Evolutionary conservation across 345 rosid species (phyloP), one percentile per base, ranked within the genome.

Genomic region (Eutrema heterophyllum): DNA sequence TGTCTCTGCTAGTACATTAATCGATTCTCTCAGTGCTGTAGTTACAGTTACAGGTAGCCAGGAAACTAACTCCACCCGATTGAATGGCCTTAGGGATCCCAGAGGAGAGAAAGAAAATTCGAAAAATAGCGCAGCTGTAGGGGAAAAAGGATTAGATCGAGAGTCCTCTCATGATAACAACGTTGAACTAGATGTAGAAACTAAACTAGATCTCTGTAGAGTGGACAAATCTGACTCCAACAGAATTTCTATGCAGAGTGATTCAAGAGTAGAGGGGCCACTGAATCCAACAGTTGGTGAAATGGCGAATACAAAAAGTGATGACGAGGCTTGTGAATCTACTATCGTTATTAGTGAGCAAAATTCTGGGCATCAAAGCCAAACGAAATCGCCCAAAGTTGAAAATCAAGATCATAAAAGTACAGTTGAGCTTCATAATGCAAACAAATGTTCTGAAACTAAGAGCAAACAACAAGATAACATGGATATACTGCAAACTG

Each of bases 111-210:
- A 64, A 71, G 83, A 76, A 74, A 46, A 41, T 51, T 40, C 77
- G 27, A 53, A 68, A 64, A 61, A 66, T 86, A 79, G 73, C 13
- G 81, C 56, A 10, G 64, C 77, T 74, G 52, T 46, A 51, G 81
- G 75, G 72, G 40, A 62, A 10, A 86, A 86, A 77, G 76, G 78
- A 70, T 82, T 88, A 72, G 87, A 88, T 68, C 75, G 69, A 48
- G 93, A 87, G 61, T 88, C 89, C 61, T 88, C 89, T 78, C 84
- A 85, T 75, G 83, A 85, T 52, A 62, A 53, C 53, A 83, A 84
- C 9, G 29, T 35, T 3, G 83, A 77, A 65, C 64, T 81, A 78
- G 71, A 73, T 74, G 59, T 83, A 71, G 89, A 83, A 77, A 85
- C 49, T 67, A 81, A 82, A 79, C 83, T 82, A 68, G 84, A 79